Evolutionary conservation across 2,329 filamentous ascomycete species (phyloP), one percentile per base, ranked within the genome.

Genomic region (Metarhizium album): DNA sequence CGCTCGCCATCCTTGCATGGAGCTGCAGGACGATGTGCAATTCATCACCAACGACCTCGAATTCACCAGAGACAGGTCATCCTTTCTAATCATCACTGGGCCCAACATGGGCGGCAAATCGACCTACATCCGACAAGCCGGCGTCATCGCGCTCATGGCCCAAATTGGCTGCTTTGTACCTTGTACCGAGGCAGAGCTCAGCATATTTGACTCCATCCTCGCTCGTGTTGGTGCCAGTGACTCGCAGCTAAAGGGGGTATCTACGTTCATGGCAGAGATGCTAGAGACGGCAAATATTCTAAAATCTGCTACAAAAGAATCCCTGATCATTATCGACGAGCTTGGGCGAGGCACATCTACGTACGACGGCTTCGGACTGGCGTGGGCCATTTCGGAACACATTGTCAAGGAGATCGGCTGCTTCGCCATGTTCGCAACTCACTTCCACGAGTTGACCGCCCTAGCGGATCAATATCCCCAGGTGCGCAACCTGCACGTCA

Each of bases 231-330:
- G 94, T 42, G 94, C 93, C 6, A 93, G 87, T 59, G 94, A 98
- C 69, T 95, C 88, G 6, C 93, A 97, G 67, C 84, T 98, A 55
- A 97, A 97, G 70, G 93, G 93, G 35, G 93, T 98, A 2, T 95
- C 89, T 3, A 98, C 93, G 0, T 98, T 98, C 68, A 98, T 98
- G 94, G 93, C 93, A 2, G 93, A 98, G 71, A 98, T 98, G 93
- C 79, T 98, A 22, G 93, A 98, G 67, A 98, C 93, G 1, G 90
- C 93, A 58, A 97, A 97, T 65, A 98, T 98, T 57, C 83, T 98
- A 63, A 97, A 97, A 71, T 94, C 89, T 0, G 93, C 93, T 2
- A 98, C 93, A 0, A 82, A 86, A 31, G 93, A 98, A 65, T 95
- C 89, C 4, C 79, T 98, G 49, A 97, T 98, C 70, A 97, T 98